phyloP scores from a whole-genome alignment of 2,329 filamentous ascomycete species.

The Phymatotrichopsis omnivora region DNA sequence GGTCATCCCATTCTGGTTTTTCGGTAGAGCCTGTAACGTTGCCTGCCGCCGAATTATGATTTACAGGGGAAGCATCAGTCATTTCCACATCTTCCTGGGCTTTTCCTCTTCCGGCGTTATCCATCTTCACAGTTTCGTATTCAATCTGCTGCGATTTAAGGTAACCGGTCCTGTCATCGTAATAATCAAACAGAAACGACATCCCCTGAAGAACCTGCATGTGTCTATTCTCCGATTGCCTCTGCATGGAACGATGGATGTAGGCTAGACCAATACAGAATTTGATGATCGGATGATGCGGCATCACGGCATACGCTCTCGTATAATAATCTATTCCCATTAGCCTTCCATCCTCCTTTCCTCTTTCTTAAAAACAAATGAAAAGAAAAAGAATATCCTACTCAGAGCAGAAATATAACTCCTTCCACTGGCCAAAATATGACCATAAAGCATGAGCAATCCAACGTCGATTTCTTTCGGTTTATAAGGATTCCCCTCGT shows the following conservation, averaged over 20 bases:
- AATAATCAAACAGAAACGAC: constrained; percentile 67
- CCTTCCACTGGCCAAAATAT: constrained; percentile 75
- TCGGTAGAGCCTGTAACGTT: constrained; percentile 2
- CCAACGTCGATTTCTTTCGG: constrained; percentile 59
- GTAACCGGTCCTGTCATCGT: constrained; percentile 45
- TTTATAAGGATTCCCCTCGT: constrained; percentile 36
- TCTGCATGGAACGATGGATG: constrained; percentile 78
- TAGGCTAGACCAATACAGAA: constrained; percentile 76
- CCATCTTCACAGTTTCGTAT: neutral
- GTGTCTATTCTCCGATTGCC: constrained; percentile 82
- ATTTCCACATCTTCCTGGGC: neutral
- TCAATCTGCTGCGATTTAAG: constrained; percentile 19
- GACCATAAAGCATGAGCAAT: constrained; percentile 77
- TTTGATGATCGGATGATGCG: constrained; percentile 65
- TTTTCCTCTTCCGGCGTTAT: neutral
- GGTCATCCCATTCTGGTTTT: constrained; percentile 33
- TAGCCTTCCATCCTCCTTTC: neutral
- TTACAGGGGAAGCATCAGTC: no score
- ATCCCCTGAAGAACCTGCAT: constrained; percentile 79
- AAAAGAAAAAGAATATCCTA: constrained; percentile 35
- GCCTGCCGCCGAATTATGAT: neutral
- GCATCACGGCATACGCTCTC: constrained; percentile 62
- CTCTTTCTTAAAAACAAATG: no score
- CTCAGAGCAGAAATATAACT: constrained; percentile 75
- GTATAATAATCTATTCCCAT: constrained; percentile 65